Percentiles rank a stretch among this genome's conserved stretches.
Conservation (phyloP, 306 rosid species). For the Echinosophora koreensis region DNA sequence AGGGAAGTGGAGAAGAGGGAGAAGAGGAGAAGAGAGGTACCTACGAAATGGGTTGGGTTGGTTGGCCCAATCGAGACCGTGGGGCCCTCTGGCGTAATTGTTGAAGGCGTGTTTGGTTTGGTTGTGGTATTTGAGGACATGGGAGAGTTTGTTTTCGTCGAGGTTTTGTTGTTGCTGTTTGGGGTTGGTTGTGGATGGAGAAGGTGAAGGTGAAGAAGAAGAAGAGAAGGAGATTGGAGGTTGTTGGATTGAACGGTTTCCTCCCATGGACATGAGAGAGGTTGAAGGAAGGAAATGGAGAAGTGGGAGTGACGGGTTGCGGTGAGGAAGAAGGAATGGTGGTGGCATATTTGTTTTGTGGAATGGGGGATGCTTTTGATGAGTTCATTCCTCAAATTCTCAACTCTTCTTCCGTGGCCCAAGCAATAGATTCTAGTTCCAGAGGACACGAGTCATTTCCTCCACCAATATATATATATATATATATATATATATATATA, state of each 20-base stretch:
- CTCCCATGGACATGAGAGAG: constrained; percentile 1
- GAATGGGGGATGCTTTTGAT: background rate
- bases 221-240: constrained; percentile 61
- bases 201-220: constrained; percentile 50
- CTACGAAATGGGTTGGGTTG: constrained; percentile 98
- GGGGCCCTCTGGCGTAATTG: constrained; percentile 82
- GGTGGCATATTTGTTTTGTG: background rate
- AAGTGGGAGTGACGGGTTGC: constrained; percentile 41
- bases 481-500: too few species aligned
- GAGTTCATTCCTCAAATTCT: background rate
- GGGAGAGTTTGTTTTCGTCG: constrained; percentile 58
- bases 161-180: constrained; percentile 27
- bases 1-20: constrained; percentile 72
- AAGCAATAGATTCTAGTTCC: background rate
- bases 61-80: constrained; percentile 95
- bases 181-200: constrained; percentile 44
- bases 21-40: constrained; percentile 70
- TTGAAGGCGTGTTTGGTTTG: constrained; percentile 81
- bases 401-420: background rate
- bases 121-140: constrained; percentile 74
- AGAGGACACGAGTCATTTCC: background rate
- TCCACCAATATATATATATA: too few species aligned
- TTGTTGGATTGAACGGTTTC: constrained; percentile 23
- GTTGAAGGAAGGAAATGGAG: constrained; percentile 58
- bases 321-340: background rate